phyloP scores from a whole-genome alignment of 1,284 basidiomycete species.

The Bjerkandera adusta region DNA sequence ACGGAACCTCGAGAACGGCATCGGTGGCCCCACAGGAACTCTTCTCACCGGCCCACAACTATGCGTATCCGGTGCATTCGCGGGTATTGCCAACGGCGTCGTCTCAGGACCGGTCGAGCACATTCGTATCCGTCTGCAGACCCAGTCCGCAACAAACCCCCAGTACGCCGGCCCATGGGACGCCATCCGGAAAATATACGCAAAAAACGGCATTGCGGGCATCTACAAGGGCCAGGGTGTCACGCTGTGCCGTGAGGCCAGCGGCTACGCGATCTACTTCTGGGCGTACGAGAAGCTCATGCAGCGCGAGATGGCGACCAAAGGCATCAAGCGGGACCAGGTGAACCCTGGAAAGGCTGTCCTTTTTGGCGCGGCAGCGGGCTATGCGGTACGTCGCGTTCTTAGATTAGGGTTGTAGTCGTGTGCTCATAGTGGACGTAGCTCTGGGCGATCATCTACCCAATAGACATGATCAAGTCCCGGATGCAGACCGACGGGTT shows the following conservation, averaged over 20 bases:
- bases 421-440: slow-evolving; percentile 26
- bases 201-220: slow-evolving; percentile 74
- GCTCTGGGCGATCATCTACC: slow-evolving; percentile 88
- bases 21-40: slow-evolving; percentile 59
- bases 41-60: slow-evolving; percentile 66
- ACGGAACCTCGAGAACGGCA: slow-evolving; percentile 52
- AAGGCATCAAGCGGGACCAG: slow-evolving; percentile 71
- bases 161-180: slow-evolving; percentile 84
- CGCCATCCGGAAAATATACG: slow-evolving; percentile 81
- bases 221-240: slow-evolving; percentile 93
- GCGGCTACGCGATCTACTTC: slow-evolving; percentile 90
- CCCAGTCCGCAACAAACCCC: slow-evolving; percentile 74
- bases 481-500: slow-evolving; percentile 95
- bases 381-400: slow-evolving; percentile 66
- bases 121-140: slow-evolving; percentile 96
- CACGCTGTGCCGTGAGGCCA: slow-evolving; percentile 84
- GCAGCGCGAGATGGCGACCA: slow-evolving; percentile 75
- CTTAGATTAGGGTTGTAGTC: too few relatives aligned
- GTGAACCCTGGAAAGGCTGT: slow-evolving; percentile 77
- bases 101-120: slow-evolving; percentile 97
- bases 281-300: slow-evolving; percentile 92
- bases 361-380: slow-evolving; percentile 84
- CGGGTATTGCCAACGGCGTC: slow-evolving; percentile 88
- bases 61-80: slow-evolving; percentile 76
- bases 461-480: slow-evolving; percentile 93